Percentiles rank a stretch among this genome's conserved stretches.
Evolutionary conservation across 129 eudicot genomes (phyloP).

Genomic region (Escallonia rubra): DNA sequence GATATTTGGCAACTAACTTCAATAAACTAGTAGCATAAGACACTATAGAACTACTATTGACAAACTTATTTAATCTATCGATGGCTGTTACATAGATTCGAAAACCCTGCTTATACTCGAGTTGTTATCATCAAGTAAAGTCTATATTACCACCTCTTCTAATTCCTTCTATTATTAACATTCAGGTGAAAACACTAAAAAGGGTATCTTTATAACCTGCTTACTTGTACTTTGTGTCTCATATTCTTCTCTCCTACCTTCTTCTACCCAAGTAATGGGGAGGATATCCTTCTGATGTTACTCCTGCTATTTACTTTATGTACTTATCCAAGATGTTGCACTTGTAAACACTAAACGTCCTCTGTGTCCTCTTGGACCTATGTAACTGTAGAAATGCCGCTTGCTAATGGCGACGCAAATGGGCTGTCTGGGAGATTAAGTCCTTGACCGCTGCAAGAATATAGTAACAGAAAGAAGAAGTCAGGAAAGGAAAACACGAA

Average conservation of each 20-base stretch:
- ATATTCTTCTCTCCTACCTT: constrained; percentile 6
- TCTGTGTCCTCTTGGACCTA: constrained; percentile 15
- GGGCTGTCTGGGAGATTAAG: constrained; percentile 70
- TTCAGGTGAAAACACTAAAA: neutral
- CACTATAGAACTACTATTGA: no score
- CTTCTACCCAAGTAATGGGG: neutral
- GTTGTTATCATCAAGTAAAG: constrained; percentile 10
- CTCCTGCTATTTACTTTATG: neutral
- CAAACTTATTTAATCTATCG: no score
- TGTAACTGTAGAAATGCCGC: constrained; percentile 31
- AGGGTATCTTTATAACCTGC: constrained; percentile 2
- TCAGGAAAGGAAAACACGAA: neutral
- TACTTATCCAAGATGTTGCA: neutral
- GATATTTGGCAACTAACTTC: no score
- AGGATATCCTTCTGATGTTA: neutral
- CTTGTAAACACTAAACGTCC: constrained; percentile 2
- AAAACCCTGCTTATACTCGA: constrained; percentile 16
- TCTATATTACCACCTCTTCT: constrained; percentile 10
- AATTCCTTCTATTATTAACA: constrained; percentile 10
- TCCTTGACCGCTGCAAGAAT: constrained; percentile 28
- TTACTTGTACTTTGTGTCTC: constrained; percentile 3
- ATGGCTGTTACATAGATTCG: no score
- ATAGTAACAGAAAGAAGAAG: neutral
- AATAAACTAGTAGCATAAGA: no score
- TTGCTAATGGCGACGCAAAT: constrained; percentile 35